Evolutionary conservation across 2,329 filamentous ascomycete species (phyloP).

Genomic region (Nemania abortiva): DNA sequence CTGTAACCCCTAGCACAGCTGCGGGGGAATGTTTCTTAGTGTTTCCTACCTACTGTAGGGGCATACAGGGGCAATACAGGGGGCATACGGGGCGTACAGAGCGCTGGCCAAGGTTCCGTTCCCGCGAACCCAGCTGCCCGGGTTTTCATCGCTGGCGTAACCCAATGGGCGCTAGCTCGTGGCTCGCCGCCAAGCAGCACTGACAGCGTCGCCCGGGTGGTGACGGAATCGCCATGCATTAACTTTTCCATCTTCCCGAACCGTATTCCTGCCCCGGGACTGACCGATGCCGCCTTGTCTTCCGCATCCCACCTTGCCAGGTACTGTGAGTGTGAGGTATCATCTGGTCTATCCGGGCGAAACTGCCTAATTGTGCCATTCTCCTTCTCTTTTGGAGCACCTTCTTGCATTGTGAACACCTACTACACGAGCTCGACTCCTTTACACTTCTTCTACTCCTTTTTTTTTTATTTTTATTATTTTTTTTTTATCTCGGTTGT

Average conservation of each 20-base stretch:
- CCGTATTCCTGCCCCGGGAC: constrained; percentile 29
- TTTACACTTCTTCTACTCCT: background rate
- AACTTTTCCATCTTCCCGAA: constrained; percentile 38
- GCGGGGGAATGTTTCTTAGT: background rate
- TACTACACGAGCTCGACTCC: background rate
- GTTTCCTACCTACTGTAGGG: background rate
- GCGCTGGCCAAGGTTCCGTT: constrained; percentile 24
- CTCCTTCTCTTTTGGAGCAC: constrained; percentile 13
- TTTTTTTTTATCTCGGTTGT: constrained; percentile 11
- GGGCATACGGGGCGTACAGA: background rate
- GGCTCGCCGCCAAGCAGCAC: constrained; percentile 21
- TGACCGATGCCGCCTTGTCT: constrained; percentile 35
- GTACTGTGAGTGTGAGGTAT: constrained; percentile 9
- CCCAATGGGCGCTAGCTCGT: constrained; percentile 36
- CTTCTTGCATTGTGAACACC: constrained; percentile 7
- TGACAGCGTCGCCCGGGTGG: constrained; percentile 40
- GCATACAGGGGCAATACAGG: background rate
- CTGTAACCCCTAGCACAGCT: background rate
- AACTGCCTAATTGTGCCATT: constrained; percentile 30
- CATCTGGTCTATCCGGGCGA: constrained; percentile 4
- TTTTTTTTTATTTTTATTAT: background rate
- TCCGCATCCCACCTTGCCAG: constrained; percentile 16
- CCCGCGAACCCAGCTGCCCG: constrained; percentile 34
- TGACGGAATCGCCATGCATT: constrained; percentile 50
- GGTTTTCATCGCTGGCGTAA: constrained; percentile 40